Percentiles rank a stretch among this genome's conserved stretches.
Conservation (phyloP, 345 rosid genomes). For the Aethionema arabicum region DNA sequence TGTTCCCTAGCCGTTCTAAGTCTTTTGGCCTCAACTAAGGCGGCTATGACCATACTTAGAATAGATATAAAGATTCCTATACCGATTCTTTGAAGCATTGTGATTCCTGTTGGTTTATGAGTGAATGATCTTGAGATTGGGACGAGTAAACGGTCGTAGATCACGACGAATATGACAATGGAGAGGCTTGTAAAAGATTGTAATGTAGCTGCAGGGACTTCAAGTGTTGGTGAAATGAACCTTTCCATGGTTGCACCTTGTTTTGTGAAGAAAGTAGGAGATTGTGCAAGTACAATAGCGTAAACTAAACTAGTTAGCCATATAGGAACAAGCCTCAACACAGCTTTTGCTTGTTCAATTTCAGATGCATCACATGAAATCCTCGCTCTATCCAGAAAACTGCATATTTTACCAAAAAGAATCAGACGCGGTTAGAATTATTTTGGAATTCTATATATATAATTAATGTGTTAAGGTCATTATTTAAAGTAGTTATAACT, state of each 20-base stretch:
- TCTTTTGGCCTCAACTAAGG: slow-evolving; percentile 38
- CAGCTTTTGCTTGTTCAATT: slow-evolving; percentile 51
- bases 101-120: slow-evolving; percentile 33
- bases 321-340: slow-evolving; percentile 47
- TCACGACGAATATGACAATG: slow-evolving; percentile 40
- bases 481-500: too few species aligned
- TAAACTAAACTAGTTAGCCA: slow-evolving; percentile 49
- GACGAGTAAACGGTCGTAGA: slow-evolving; percentile 49
- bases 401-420: too few species aligned
- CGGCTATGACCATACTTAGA: slow-evolving; percentile 33
- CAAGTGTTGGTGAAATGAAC: slow-evolving; percentile 36
- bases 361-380: slow-evolving; percentile 36
- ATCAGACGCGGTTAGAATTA: too few species aligned
- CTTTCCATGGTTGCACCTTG: slow-evolving; percentile 60
- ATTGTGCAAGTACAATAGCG: slow-evolving; percentile 48
- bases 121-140: slow-evolving; percentile 38
- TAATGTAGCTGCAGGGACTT: slow-evolving; percentile 56
- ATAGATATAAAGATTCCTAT: slow-evolving; percentile 31
- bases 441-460: too few species aligned
- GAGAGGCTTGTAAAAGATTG: slow-evolving; percentile 42
- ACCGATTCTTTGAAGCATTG: slow-evolving; percentile 40
- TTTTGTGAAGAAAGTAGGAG: slow-evolving; percentile 55
- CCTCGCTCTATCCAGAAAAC: slow-evolving; percentile 52
- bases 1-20: slow-evolving; percentile 22
- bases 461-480: too few species aligned